Evolutionary conservation across 1,139 yeast species (phyloP).

Genomic region (Candida tetrigidarum): DNA sequence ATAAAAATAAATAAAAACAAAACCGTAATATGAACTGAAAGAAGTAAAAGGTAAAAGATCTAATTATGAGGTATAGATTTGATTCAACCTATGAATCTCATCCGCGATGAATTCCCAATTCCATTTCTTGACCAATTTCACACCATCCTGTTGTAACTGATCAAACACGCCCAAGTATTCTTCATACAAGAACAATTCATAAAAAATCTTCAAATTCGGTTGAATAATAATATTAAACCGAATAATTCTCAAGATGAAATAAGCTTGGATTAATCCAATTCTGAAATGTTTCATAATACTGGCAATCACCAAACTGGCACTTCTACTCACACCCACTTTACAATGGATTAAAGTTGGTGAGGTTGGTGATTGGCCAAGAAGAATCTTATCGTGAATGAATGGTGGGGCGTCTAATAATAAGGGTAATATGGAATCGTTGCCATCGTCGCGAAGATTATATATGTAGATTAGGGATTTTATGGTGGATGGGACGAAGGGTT

Average conservation of each 20-base stretch:
- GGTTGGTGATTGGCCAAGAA: constrained; percentile 20
- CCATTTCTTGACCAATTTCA: constrained; percentile 16
- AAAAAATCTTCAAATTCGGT: constrained; percentile 85
- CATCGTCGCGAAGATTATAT: constrained; percentile 45
- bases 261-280: constrained; percentile 72
- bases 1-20: not conserved
- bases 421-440: constrained; percentile 40
- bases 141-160: constrained; percentile 13
- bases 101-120: constrained; percentile 42
- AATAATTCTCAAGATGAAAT: constrained; percentile 79
- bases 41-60: constrained; percentile 1
- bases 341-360: constrained; percentile 72
- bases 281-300: constrained; percentile 78
- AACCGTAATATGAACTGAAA: constrained; percentile 5
- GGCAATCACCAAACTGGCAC: constrained; percentile 90
- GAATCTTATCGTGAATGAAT: constrained; percentile 32
- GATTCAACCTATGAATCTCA: constrained; percentile 39
- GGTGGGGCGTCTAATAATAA: constrained; percentile 36
- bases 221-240: constrained; percentile 88
- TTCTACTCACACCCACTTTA: constrained; percentile 88
- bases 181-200: constrained; percentile 82
- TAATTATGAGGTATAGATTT: constrained; percentile 27
- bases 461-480: constrained; percentile 35
- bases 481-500: constrained; percentile 16
- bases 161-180: constrained; percentile 41